Evolutionary conservation across 495 filamentous ascomycete genomes (phyloP), one percentile per base, ranked within the genome.

Genomic region (Aspergillus olivimuriae): DNA sequence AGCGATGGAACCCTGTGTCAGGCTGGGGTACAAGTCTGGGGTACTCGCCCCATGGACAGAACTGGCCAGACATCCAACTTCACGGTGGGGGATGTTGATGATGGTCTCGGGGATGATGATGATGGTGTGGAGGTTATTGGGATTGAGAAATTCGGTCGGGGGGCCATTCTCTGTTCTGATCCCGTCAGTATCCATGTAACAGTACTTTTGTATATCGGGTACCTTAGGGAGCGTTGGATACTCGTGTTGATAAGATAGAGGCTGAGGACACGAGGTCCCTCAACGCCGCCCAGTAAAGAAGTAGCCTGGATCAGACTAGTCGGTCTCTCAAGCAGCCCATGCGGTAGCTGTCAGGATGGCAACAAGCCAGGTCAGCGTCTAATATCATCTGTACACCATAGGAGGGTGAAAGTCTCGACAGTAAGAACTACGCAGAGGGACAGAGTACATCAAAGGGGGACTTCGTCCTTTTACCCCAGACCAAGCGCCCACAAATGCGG

Each of bases 91-190:
- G 10, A 66, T 48, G 9, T 53, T 54, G 1, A 54, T 48, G 14
- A 66, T 42, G 34, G 64, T 57, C 21, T 61, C 56, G 4, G 43
- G 45, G 31, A 66, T 57, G 33, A 66, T 47, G 2, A 60, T 60
- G 0, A 60, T 56, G 16, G 57, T 47, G 9, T 58, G 57, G 45
- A 66, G 62, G 43, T 63, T 66, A 35, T 35, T 57, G 17, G 64
- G 57, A 40, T 62, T 60, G 19, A 50, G 35, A 28, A 53, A 53
- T 39, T 4, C 5, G 15, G 2, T 39, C 21, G 8, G 10, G 11
- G 24, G 11, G 24, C 11, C 6, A 28, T 11, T 28, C 5, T 28
- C 11, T 28, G 24, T 6, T 28, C 24, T 28, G 24, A 28, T 28
- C 5, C 5, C 6, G 11, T 28, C 24, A n/a, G n/a, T n/a, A n/a